phyloP scores from a whole-genome alignment of 495 filamentous ascomycete genomes.

The Amphirosellinia nigrospora region DNA sequence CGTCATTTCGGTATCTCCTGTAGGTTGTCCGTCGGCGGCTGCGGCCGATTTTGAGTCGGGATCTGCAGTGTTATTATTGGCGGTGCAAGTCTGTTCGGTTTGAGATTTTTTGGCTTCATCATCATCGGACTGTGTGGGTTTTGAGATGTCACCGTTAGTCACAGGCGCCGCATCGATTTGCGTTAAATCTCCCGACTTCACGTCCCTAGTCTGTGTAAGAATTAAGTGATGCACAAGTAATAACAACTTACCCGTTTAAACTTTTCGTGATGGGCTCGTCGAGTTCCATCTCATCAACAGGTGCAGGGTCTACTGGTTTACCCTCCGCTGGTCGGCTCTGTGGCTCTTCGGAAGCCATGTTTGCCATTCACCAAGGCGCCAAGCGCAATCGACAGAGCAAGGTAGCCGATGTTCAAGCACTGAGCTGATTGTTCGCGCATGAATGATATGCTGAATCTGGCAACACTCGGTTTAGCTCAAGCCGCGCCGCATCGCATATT shows the following conservation, averaged over 20 bases:
- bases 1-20: conserved; percentile 38
- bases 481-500: neutral
- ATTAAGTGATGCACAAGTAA: conserved; percentile 19
- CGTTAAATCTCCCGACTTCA: conserved; percentile 36
- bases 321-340: conserved; percentile 30
- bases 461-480: neutral
- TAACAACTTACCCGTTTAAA: conserved; percentile 37
- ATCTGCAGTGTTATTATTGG: conserved; percentile 28
- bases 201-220: conserved; percentile 28
- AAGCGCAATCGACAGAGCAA: conserved; percentile 6
- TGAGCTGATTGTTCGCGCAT: conserved; percentile 10
- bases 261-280: conserved; percentile 25
- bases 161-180: conserved; percentile 34
- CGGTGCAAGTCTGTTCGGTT: conserved; percentile 28
- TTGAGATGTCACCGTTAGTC: conserved; percentile 31
- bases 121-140: conserved; percentile 24
- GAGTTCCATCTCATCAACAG: conserved; percentile 26
- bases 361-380: conserved; percentile 32
- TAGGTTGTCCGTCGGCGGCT: conserved; percentile 16
- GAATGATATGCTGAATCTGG: neutral
- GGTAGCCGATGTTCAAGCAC: neutral
- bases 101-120: conserved; percentile 28
- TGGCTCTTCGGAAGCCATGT: conserved; percentile 40
- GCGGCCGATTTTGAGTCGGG: conserved; percentile 21
- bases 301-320: conserved; percentile 23